phyloP scores from a whole-genome alignment of 805 yeast species.

The Crinitomyces ghanaensis region DNA sequence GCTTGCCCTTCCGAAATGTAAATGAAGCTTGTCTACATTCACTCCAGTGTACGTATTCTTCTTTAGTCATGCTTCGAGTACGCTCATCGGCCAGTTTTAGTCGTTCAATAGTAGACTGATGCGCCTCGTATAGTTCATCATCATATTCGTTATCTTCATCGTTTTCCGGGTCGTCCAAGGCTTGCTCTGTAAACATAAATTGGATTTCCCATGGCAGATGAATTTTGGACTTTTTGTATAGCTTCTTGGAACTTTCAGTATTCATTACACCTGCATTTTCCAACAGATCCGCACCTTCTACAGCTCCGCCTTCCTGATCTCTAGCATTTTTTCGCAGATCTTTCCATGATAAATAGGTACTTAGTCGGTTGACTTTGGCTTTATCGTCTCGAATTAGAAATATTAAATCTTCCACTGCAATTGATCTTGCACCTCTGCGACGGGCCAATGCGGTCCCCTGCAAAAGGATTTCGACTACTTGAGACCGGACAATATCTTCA shows the following conservation, averaged over 20 bases:
- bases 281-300: slow-evolving; percentile 41
- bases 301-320: slow-evolving; percentile 53
- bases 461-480: slow-evolving; percentile 73
- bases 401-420: slow-evolving; percentile 87
- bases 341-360: slow-evolving; percentile 93
- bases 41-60: slow-evolving; percentile 97
- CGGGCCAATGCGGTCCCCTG: slow-evolving; percentile 73
- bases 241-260: slow-evolving; percentile 33
- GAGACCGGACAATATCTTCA: slow-evolving; percentile 91
- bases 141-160: slow-evolving; percentile 59
- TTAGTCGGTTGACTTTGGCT: slow-evolving; percentile 82
- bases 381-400: slow-evolving; percentile 85
- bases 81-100: slow-evolving; percentile 89
- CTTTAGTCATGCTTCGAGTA: slow-evolving; percentile 86
- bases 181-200: slow-evolving; percentile 87
- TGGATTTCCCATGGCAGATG: slow-evolving; percentile 92
- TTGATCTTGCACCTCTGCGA: slow-evolving; percentile 67
- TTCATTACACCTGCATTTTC: slow-evolving; percentile 34
- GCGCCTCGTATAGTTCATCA: slow-evolving; percentile 85
- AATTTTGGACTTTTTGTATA: slow-evolving; percentile 59
- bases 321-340: slow-evolving; percentile 80
- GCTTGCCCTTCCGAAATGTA: slow-evolving; percentile 85
- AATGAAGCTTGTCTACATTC: slow-evolving; percentile 97
- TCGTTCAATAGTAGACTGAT: slow-evolving; percentile 75
- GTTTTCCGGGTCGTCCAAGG: slow-evolving; percentile 53